These are phyloP conservation scores for Solanum boliviense DNA, from an alignment of 257 asterid species.

Conservation along the genomic window DNA sequence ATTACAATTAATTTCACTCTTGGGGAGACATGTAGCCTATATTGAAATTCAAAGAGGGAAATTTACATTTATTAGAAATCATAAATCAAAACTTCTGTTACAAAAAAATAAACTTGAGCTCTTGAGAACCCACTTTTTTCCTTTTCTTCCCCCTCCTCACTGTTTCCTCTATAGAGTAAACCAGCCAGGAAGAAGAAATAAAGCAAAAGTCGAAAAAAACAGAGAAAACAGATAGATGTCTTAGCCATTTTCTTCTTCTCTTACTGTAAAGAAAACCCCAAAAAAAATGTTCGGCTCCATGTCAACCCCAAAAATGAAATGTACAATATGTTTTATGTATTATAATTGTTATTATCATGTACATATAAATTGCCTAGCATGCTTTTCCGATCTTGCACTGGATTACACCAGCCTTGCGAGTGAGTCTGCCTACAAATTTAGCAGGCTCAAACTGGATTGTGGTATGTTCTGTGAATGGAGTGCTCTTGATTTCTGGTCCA, in stretches of 20 bases:
- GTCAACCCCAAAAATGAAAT: neutral
- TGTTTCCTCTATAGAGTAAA: neutral
- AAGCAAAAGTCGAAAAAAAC: neutral
- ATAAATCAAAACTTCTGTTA: neutral
- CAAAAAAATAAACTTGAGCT: neutral
- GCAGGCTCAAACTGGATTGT: slow-evolving; percentile 40
- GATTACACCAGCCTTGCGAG: slow-evolving; percentile 54
- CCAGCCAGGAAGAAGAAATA: neutral
- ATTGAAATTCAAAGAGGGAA: neutral
- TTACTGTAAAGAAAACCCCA: neutral
- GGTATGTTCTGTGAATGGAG: slow-evolving; percentile 13
- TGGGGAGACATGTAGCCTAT: neutral
- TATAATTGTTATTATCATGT: neutral
- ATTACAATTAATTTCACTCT: neutral
- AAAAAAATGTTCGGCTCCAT: neutral
- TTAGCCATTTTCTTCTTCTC: neutral
- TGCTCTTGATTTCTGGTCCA: slow-evolving; percentile 24
- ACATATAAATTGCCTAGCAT: slow-evolving; percentile 6
- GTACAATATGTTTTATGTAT: neutral
- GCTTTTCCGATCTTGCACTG: slow-evolving; percentile 27
- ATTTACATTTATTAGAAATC: neutral
- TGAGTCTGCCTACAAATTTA: slow-evolving; percentile 50
- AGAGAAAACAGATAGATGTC: neutral
- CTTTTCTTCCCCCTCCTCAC: neutral
- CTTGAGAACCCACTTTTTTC: neutral